These are phyloP conservation scores for Monilinia polystroma DNA, from an alignment of 2,329 filamentous ascomycete genomes.

Conservation along the genomic window DNA sequence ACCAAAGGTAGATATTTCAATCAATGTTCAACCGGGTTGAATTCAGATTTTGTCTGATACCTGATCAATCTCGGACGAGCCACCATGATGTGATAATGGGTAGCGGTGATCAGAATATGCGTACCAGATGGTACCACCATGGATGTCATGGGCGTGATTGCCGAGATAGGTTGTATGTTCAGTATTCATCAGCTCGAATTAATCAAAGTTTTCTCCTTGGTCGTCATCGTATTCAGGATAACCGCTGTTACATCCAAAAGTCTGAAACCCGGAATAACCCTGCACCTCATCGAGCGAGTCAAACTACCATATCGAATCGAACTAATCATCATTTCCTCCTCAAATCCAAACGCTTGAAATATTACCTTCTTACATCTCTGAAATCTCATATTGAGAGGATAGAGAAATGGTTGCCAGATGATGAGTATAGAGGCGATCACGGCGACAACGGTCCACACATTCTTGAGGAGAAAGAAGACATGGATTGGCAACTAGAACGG, in stretches of 20 bases:
- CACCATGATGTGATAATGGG: background rate
- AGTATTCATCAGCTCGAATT: background rate
- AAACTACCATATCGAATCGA: background rate
- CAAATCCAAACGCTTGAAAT: constrained; percentile 8
- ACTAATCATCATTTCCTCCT: constrained; percentile 9
- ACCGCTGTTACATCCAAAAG: background rate
- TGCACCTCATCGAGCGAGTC: background rate
- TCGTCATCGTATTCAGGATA: background rate
- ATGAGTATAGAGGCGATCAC: background rate
- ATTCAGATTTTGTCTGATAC: background rate
- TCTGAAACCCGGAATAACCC: background rate
- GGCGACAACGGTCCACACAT: background rate
- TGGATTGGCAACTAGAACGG: constrained; percentile 4
- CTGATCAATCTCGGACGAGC: background rate
- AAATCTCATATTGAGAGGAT: constrained; percentile 4
- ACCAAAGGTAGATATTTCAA: background rate
- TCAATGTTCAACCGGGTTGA: background rate
- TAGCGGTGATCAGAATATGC: background rate
- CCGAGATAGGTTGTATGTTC: background rate
- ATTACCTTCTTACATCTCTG: constrained; percentile 2
- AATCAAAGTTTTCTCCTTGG: background rate
- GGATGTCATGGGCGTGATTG: background rate
- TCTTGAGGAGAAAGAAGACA: background rate
- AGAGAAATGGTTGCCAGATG: constrained; percentile 8
- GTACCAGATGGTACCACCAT: background rate